Conservation (phyloP, 129 eudicot genomes). For the Silybum marianum region DNA sequence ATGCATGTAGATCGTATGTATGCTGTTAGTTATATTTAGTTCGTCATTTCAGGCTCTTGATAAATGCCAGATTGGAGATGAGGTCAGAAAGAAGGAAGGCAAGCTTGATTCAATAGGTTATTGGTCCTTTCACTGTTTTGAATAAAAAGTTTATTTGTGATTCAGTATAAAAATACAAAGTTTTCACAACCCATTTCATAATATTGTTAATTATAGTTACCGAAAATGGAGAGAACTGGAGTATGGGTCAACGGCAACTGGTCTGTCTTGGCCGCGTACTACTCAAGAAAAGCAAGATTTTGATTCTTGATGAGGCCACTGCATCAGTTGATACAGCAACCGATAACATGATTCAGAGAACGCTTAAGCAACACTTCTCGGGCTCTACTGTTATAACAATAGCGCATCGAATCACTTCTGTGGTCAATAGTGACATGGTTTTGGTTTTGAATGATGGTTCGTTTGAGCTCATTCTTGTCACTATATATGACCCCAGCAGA, state of each 20-base stretch:
- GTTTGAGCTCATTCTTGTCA: slow-evolving; percentile 8
- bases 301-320: slow-evolving; percentile 78
- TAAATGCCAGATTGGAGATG: slow-evolving; percentile 83
- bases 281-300: slow-evolving; percentile 55
- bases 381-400: slow-evolving; percentile 46
- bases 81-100: slow-evolving; percentile 66
- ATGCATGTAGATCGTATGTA: neutral
- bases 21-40: neutral
- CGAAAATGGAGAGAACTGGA: slow-evolving; percentile 66
- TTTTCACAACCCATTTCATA: neutral
- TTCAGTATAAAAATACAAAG: neutral
- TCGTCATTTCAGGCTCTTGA: slow-evolving; percentile 60
- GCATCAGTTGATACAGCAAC: slow-evolving; percentile 79
- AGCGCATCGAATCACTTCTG: slow-evolving; percentile 51
- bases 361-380: slow-evolving; percentile 48
- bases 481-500: neutral
- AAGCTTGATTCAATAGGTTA: slow-evolving; percentile 76
- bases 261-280: slow-evolving; percentile 66
- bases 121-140: slow-evolving; percentile 1
- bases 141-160: neutral
- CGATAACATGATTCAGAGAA: slow-evolving; percentile 64
- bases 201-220: slow-evolving; percentile 27
- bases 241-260: slow-evolving; percentile 69
- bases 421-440: slow-evolving; percentile 46
- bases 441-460: slow-evolving; percentile 43